A percentile compares a stretch with the other conserved stretches of the same genome.
Evolutionary conservation across 805 yeast species (phyloP).

Genomic region (Teunomyces kruisii): DNA sequence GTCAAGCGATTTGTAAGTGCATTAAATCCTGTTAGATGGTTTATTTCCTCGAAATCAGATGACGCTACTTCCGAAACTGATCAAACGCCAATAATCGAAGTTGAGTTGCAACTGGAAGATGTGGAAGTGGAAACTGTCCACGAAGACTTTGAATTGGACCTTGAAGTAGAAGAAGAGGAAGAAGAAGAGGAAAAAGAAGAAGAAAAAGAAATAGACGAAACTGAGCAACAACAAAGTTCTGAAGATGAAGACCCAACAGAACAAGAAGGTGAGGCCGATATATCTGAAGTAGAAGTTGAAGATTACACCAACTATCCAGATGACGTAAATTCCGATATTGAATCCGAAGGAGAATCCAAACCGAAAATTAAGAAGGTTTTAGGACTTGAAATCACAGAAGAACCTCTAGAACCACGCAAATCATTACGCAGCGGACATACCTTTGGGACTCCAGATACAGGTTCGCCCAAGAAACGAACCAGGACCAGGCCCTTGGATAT

Average conservation of each 20-base stretch:
- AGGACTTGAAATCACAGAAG: conserved; percentile 24
- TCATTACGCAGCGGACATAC: conserved; percentile 26
- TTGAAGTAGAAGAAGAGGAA: conserved; percentile 1
- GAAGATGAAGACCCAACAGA: background rate
- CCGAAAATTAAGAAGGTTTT: conserved; percentile 12
- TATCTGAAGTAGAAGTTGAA: conserved; percentile 3
- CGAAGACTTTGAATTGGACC: background rate
- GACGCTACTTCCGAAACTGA: background rate
- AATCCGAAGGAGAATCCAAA: conserved; percentile 1
- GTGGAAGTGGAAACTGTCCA: background rate
- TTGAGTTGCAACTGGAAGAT: background rate
- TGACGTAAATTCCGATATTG: background rate
- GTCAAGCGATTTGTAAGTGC: background rate
- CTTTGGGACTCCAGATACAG: conserved; percentile 12
- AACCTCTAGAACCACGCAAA: conserved; percentile 21
- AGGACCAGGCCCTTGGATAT: conserved; percentile 1
- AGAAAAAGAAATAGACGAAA: background rate
- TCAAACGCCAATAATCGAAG: background rate
- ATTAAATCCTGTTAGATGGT: conserved; percentile 1
- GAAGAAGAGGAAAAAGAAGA: background rate
- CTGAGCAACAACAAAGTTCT: background rate
- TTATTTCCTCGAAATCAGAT: background rate
- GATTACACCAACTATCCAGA: background rate
- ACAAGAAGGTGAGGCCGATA: conserved; percentile 5
- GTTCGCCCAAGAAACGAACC: conserved; percentile 5